Percentiles rank a stretch among this genome's conserved stretches.
Conservation (phyloP, 1,139 yeast species). For the Hemisphaericaspora subhashii region DNA sequence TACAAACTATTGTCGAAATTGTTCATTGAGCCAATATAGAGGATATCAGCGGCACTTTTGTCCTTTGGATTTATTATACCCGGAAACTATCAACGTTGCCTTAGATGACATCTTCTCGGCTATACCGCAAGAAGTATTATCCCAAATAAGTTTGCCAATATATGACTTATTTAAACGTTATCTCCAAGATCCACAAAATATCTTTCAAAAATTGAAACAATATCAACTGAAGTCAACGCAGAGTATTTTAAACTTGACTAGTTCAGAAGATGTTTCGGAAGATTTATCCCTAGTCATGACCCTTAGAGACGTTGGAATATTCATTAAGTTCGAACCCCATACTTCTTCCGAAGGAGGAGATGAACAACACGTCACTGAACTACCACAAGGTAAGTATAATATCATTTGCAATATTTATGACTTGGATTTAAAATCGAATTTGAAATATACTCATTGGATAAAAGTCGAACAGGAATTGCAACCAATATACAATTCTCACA, state of each 20-base stretch:
- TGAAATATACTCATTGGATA: slow-evolving; percentile 45
- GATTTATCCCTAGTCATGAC: slow-evolving; percentile 53
- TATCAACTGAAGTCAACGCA: slow-evolving; percentile 38
- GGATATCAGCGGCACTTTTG: slow-evolving; percentile 42
- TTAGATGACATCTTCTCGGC: slow-evolving; percentile 33
- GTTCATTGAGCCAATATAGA: slow-evolving; percentile 41
- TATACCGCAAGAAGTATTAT: slow-evolving; percentile 25
- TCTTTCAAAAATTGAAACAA: slow-evolving; percentile 38
- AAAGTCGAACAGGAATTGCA: slow-evolving; percentile 36
- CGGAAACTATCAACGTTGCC: slow-evolving; percentile 33
- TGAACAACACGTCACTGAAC: neutral
- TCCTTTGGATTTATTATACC: slow-evolving; percentile 41
- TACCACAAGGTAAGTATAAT: slow-evolving; percentile 25
- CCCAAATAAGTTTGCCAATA: slow-evolving; percentile 30
- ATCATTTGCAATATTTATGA: slow-evolving; percentile 45
- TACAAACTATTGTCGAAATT: slow-evolving; percentile 45
- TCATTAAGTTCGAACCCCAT: slow-evolving; percentile 41
- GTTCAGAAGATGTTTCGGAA: slow-evolving; percentile 44
- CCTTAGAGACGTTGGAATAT: slow-evolving; percentile 54
- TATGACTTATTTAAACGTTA: slow-evolving; percentile 28
- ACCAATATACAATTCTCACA: slow-evolving; percentile 35
- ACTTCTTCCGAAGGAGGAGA: slow-evolving; percentile 11
- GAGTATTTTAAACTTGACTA: slow-evolving; percentile 33
- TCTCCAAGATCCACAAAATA: slow-evolving; percentile 32
- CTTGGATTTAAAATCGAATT: slow-evolving; percentile 43